These are phyloP conservation scores for Patellifolia procumbens DNA, from an alignment of 179 eudicot species.

Conservation along the genomic window DNA sequence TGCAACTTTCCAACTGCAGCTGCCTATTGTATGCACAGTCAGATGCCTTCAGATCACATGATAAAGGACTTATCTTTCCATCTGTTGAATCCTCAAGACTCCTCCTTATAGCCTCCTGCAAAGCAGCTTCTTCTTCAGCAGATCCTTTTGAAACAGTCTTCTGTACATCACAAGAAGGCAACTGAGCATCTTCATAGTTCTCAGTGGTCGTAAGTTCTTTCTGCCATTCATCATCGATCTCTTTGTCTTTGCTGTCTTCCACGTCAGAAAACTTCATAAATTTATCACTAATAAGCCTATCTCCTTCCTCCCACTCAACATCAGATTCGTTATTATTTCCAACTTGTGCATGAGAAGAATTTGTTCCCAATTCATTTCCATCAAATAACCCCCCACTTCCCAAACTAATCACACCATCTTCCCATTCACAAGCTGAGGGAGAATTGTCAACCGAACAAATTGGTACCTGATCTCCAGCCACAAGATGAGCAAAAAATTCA, in stretches of 20 bases:
- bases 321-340: slow-evolving; percentile 41
- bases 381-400: background rate
- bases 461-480: slow-evolving; percentile 52
- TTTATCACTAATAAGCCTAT: slow-evolving; percentile 15
- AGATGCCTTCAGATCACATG: slow-evolving; percentile 30
- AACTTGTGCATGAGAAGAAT: slow-evolving; percentile 27
- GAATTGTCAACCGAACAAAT: slow-evolving; percentile 40
- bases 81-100: slow-evolving; percentile 59
- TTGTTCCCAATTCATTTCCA: slow-evolving; percentile 17
- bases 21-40: slow-evolving; percentile 22
- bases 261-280: slow-evolving; percentile 22
- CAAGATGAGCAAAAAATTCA: slow-evolving; percentile 66
- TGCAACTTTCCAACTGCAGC: slow-evolving; percentile 31
- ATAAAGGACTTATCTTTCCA: slow-evolving; percentile 29
- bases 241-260: slow-evolving; percentile 37
- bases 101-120: slow-evolving; percentile 82
- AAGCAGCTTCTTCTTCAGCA: slow-evolving; percentile 72
- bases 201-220: slow-evolving; percentile 34
- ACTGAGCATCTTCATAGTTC: slow-evolving; percentile 31
- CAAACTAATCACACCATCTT: slow-evolving; percentile 48
- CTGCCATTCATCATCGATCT: slow-evolving; percentile 61
- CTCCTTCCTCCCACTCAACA: slow-evolving; percentile 35
- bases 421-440: slow-evolving; percentile 74
- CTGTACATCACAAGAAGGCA: slow-evolving; percentile 30
- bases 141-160: slow-evolving; percentile 58